phyloP scores from a whole-genome alignment of 805 yeast genomes.

The Brettanomyces sp. region DNA sequence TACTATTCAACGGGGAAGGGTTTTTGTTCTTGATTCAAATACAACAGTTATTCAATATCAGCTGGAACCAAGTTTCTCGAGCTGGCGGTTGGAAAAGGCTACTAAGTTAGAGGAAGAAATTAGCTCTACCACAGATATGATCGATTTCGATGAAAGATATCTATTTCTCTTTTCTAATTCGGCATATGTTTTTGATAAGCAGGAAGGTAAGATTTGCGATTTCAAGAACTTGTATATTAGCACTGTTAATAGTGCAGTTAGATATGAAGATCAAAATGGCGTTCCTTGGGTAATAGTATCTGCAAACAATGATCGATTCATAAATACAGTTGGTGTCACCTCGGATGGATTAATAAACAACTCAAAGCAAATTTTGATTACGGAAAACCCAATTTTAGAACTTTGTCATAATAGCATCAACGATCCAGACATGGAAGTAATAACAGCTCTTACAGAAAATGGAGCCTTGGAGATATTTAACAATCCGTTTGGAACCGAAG shows the following conservation, averaged over 20 bases:
- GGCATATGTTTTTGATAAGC: conserved; percentile 7
- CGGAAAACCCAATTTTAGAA: conserved; percentile 51
- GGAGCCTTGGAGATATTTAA: conserved; percentile 68
- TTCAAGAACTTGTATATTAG: conserved; percentile 10
- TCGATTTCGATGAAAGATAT: neutral
- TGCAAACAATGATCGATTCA: conserved; percentile 74
- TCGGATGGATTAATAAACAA: neutral
- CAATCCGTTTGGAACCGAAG: conserved; percentile 32
- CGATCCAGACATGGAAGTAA: conserved; percentile 23
- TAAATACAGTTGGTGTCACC: conserved; percentile 43
- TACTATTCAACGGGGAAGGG: neutral
- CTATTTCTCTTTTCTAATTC: conserved; percentile 1
- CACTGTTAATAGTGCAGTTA: conserved; percentile 2
- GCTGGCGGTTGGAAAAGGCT: neutral
- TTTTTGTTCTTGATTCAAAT: neutral
- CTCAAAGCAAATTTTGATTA: conserved; percentile 43
- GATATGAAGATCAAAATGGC: neutral
- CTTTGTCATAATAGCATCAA: conserved; percentile 29
- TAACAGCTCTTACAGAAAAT: conserved; percentile 60
- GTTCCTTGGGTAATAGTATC: conserved; percentile 20
- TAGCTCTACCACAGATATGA: neutral
- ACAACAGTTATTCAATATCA: neutral
- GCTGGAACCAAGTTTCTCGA: neutral
- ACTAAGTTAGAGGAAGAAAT: neutral
- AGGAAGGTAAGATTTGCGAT: conserved; percentile 4